Base-by-base conservation (phyloP, 164 flowering plant genomes). In the Liquidambar formosana region DNA sequence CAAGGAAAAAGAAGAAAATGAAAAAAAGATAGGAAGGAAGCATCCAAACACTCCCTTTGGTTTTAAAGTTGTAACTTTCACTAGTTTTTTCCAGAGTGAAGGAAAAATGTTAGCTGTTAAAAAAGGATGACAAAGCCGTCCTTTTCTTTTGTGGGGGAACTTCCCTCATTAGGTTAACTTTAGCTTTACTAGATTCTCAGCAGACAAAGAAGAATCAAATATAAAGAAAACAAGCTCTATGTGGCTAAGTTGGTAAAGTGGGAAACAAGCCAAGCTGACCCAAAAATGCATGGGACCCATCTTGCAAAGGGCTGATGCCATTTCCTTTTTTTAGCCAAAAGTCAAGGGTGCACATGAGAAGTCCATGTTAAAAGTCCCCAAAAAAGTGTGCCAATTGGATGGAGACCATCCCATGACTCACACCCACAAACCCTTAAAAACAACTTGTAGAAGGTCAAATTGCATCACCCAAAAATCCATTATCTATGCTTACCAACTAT, bases 291-390 rank as follows among this genome's bases (percentile, higher is more conserved):
- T 46, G 27, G 43, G 53, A 56, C 48, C 61, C 45, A 43, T 22
- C 12, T 13, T 45, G 26, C 6, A 57, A 33, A 15, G 43, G 58
- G 43, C 8, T 28, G 68, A 70, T 72, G 69, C 77, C 72, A n/a
- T 64, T 60, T 13, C 43, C 64, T 66, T 62, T 76, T 72, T 52
- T 53, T 9, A 52, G 57, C 12, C 45, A 64, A 69, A 76, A 76
- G 74, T 74, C 67, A 67, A 68, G 71, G 60, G n/a, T 54, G 69
- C 71, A 72, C 78, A 77, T 70, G 83, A 77, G 68, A 66, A 65
- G 67, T 33, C 71, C 71, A 66, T 57, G 64, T 66, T 65, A 21
- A 75, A 70, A 65, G 72, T 64, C 33, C 64, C 63, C 22, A 12
- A 3, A 68, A 73, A 67, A 66, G 44, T 16, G 28, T 9, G 44